Evolutionary conservation across 2,329 filamentous ascomycete species (phyloP).

Genomic region (Monosporascus ibericus): DNA sequence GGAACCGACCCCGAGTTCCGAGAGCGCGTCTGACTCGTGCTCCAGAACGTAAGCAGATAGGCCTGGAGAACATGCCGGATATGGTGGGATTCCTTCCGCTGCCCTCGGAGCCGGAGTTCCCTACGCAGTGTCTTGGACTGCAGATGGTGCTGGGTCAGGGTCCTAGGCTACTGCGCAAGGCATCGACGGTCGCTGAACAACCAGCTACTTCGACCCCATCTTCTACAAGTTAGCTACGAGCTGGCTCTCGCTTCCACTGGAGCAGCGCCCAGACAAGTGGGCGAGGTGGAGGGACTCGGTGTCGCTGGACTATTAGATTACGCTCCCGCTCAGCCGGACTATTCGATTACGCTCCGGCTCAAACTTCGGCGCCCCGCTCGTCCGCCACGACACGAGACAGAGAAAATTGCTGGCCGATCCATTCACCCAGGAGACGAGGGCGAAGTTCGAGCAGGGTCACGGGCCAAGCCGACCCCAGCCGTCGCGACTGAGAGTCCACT

Average conservation of each 20-base stretch:
- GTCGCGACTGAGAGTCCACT: slow-evolving; percentile 9
- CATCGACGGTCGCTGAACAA: slow-evolving; percentile 19
- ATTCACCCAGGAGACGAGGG: slow-evolving; percentile 17
- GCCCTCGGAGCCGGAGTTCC: slow-evolving; percentile 14
- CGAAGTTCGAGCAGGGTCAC: slow-evolving; percentile 13
- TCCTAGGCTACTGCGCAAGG: slow-evolving; percentile 14
- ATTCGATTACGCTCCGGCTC: slow-evolving; percentile 18
- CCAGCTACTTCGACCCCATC: slow-evolving; percentile 19
- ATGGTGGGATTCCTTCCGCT: slow-evolving; percentile 17
- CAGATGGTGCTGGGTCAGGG: slow-evolving; percentile 22
- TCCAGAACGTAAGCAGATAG: slow-evolving; percentile 17
- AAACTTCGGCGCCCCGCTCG: slow-evolving; percentile 19
- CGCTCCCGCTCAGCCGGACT: slow-evolving; percentile 19
- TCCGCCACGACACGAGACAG: slow-evolving; percentile 17
- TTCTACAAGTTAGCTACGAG: slow-evolving; percentile 9
- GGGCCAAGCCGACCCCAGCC: slow-evolving; percentile 12
- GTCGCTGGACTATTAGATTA: slow-evolving; percentile 21
- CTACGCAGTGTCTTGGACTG: slow-evolving; percentile 17
- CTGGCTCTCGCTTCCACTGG: slow-evolving; percentile 8
- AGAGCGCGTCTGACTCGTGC: slow-evolving; percentile 9
- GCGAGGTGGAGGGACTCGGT: slow-evolving; percentile 9
- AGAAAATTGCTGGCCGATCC: slow-evolving; percentile 4
- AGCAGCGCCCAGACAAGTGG: slow-evolving; percentile 12
- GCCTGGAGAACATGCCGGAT: slow-evolving; percentile 17
- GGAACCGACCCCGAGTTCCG: not conserved